Percentiles rank a stretch among this genome's conserved stretches.
Conservation (phyloP, 2,329 filamentous ascomycete genomes). For the Thielaviopsis populi region DNA sequence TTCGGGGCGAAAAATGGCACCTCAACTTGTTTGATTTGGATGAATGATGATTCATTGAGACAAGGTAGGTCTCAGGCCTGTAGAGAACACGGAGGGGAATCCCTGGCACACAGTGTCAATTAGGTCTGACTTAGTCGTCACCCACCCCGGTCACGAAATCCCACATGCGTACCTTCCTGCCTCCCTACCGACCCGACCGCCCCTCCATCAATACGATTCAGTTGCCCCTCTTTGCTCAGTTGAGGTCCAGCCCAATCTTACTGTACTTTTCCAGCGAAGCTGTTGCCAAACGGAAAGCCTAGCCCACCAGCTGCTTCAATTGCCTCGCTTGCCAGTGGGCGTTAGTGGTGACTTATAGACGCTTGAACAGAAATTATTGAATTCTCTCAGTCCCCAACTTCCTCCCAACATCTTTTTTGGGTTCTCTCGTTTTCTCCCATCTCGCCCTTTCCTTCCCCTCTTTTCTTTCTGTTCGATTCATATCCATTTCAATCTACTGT, state of each 20-base stretch:
- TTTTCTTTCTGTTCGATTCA: not conserved
- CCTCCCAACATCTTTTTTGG: constrained; percentile 12
- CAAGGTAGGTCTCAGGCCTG: not conserved
- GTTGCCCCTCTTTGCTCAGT: constrained; percentile 1
- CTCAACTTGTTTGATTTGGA: not conserved
- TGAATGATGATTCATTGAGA: not conserved
- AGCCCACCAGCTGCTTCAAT: not conserved
- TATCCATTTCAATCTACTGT: not conserved
- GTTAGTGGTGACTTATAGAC: constrained; percentile 1
- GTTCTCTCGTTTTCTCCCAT: not conserved
- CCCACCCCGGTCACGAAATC: not conserved
- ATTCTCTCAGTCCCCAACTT: constrained; percentile 1
- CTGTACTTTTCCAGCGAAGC: not conserved
- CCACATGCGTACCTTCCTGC: not conserved
- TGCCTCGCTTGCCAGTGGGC: not conserved
- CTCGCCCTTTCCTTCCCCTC: not conserved
- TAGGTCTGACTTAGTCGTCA: not conserved
- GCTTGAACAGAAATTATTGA: constrained; percentile 7
- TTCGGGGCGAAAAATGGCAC: not conserved
- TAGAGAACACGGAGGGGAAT: not conserved
- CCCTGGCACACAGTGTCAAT: not conserved
- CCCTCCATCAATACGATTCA: not conserved
- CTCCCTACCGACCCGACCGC: not conserved
- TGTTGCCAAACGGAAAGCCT: not conserved
- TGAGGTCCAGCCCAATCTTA: not conserved